Base-by-base conservation (phyloP, 441 rosid genomes). In the Gossypium davidsonii region DNA sequence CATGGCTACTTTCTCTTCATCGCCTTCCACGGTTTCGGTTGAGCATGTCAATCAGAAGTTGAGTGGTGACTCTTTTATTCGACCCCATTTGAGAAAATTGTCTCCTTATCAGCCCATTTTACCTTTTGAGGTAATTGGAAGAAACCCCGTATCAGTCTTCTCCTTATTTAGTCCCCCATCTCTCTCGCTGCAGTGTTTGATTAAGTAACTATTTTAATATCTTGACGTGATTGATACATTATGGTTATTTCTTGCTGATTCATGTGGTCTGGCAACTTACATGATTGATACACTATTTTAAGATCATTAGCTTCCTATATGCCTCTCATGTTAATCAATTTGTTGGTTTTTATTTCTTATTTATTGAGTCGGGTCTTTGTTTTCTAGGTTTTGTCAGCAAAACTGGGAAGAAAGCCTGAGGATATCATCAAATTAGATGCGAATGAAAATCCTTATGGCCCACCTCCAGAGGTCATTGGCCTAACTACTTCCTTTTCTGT, bases 401-500 rank as follows among this genome's bases (percentile, higher is more conserved):
- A 83, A 58, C 86, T 91, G 71, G 98, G 98, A 80, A 87, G 96
- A 83, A 90, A 89, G 73, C 97, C 94, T 42, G 99, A 92, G 81
- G 97, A 94, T 79, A 94, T 92, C 68, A 83, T 94, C 71, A 94
- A 94, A 77, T 77, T 94, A 79, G 99, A 92, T 87, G 99, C 98
- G 14, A 94, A 94, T 83, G 99, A 94, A 84, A 92, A 92, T 73
- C 99, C 99, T 0, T 92, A 94, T 78, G 98, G 99, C 76, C 99
- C 98, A 66, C 99, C 99, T 76, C 97, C 99, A 96, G 88, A 90
- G 85, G 94, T 79, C 26, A 1, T 18, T 6, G 64, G 65, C 70
- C 12, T 44, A 31, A 23, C 52, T 28, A n/a, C 48, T 62, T 69
- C 55, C 28, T 37, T n/a, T 44, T 66, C 18, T 28, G 5, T 8